phyloP scores from a whole-genome alignment of 495 filamentous ascomycete species.

The Stereocaulon alpinum region DNA sequence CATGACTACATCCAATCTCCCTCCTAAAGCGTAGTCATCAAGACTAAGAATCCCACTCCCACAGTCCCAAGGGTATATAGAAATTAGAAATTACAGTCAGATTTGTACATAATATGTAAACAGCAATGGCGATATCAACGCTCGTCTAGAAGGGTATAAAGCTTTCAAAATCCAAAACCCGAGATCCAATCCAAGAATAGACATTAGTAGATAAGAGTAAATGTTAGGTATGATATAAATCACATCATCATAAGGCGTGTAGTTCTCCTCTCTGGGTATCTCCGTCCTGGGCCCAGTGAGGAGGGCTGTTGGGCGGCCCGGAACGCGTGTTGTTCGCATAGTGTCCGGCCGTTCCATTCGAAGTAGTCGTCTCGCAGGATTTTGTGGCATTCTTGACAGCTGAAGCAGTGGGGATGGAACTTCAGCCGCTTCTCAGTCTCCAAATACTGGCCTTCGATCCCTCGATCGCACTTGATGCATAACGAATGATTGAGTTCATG shows the following conservation, averaged over 20 bases:
- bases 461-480: conserved; percentile 65
- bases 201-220: conserved; percentile 12
- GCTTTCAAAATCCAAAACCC: conserved; percentile 3
- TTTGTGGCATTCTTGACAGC: conserved; percentile 54
- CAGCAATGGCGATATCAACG: not conserved
- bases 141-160: conserved; percentile 18
- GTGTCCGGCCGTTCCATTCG: conserved; percentile 54
- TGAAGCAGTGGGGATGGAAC: conserved; percentile 81
- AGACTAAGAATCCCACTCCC: not conserved
- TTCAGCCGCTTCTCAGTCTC: conserved; percentile 69
- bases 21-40: not conserved
- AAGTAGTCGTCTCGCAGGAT: conserved; percentile 60
- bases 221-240: conserved; percentile 21
- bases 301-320: conserved; percentile 41
- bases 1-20: not conserved
- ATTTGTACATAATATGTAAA: conserved; percentile 6
- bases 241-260: conserved; percentile 85
- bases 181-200: conserved; percentile 1
- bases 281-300: conserved; percentile 33
- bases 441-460: conserved; percentile 93
- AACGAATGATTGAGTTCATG: conserved; percentile 82
- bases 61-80: conserved; percentile 7
- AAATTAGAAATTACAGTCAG: conserved; percentile 14
- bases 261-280: conserved; percentile 63
- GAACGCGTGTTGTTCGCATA: conserved; percentile 81